These are phyloP conservation scores for Ogataea trehaloabstinens DNA, from an alignment of 805 yeast species.

Conservation along the genomic window DNA sequence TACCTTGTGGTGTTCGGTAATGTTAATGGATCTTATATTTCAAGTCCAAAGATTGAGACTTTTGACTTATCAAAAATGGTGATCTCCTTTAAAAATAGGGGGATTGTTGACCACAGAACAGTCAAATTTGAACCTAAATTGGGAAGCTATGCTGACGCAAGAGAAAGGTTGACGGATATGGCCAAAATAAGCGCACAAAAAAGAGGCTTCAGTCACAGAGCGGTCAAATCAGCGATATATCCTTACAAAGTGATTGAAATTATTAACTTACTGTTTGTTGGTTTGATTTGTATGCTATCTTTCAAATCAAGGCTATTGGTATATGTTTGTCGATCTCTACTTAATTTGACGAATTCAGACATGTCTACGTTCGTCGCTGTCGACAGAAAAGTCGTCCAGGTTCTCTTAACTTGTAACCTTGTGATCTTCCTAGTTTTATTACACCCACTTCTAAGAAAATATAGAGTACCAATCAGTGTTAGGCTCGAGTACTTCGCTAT, in stretches of 20 bases:
- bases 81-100: constrained; percentile 38
- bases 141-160: constrained; percentile 42
- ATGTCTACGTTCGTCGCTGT: constrained; percentile 8
- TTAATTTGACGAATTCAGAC: constrained; percentile 7
- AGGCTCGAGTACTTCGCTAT: constrained; percentile 52
- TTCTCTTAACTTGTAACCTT: constrained; percentile 43
- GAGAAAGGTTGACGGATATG: constrained; percentile 62
- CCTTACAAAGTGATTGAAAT: constrained; percentile 36
- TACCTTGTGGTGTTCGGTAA: constrained; percentile 66
- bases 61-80: constrained; percentile 45
- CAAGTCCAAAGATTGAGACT: constrained; percentile 43
- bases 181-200: constrained; percentile 69
- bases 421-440: constrained; percentile 47
- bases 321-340: constrained; percentile 5
- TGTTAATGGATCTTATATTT: constrained; percentile 37
- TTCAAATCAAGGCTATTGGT: constrained; percentile 8
- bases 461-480: constrained; percentile 56
- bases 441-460: constrained; percentile 49
- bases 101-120: constrained; percentile 30
- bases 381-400: constrained; percentile 13
- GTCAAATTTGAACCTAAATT: constrained; percentile 54
- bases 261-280: constrained; percentile 9
- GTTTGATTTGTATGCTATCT: constrained; percentile 5
- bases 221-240: constrained; percentile 42
- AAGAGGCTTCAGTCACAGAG: constrained; percentile 57